Evolutionary conservation across 352 stramenopile genomes (phyloP), one percentile per base, ranked within the genome.

Genomic region (Pythium rhizo-oryzae): DNA sequence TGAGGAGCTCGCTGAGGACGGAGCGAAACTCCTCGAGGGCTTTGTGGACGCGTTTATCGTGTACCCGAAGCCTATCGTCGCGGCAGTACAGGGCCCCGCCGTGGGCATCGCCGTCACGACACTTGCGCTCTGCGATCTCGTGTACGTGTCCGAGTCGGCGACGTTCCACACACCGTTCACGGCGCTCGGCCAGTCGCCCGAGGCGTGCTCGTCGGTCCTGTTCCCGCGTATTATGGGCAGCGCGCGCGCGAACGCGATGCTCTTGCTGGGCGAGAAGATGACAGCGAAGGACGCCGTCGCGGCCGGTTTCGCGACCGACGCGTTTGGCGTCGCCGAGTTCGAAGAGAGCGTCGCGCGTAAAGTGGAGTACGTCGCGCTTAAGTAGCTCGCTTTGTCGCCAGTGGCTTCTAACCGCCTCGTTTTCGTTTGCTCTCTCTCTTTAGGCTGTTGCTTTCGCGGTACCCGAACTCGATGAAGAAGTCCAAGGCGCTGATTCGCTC

Each of bases 121-220:
- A 18, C 78, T 98, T 13, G 81, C 78, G 15, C 87, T 98, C 47
- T 97, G 89, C 50, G 94, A 98, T 69, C 62, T 97, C 7, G 88
- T 97, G 41, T 97, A 97, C 72, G 85, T 90, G 52, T 90, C 85
- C n/a, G 80, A 93, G 47, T 84, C 71, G 2, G 85, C 89, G 18
- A 97, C 88, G 24, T 94, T 98, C 76, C 92, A 96, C 76, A 97
- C 92, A 37, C 94, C 92, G 19, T 98, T 98, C 79, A 96, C 90
- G 49, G 77, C 86, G 33, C 74, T 98, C 12, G 94, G 92, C 0
- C 87, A 98, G 62, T 87, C 91, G 4, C 94, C 94, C 0, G 94
- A 98, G 67, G 87, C 92, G n/a, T 97, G 90, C 65, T 97, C 87
- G 62, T 97, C 90, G 18, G 62, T 92, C 33, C 78, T 94, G 0